A percentile compares a stretch with the other conserved stretches of the same genome.
phyloP scores from a whole-genome alignment of 768 basidiomycete genomes.

The Russula brevipes region DNA sequence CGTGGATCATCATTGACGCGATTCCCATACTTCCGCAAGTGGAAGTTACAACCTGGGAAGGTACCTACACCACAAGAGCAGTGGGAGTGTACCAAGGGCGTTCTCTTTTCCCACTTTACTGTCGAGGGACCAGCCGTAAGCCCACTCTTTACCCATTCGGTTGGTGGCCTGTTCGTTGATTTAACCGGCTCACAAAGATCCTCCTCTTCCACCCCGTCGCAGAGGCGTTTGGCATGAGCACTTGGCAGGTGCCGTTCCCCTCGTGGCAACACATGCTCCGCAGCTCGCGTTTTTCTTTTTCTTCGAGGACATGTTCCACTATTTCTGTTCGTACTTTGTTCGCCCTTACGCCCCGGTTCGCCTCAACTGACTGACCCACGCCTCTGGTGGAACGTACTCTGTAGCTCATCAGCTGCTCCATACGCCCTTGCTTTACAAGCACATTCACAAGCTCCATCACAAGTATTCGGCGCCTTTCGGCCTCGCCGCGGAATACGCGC shows the following conservation, averaged over 20 bases:
- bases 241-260: constrained; percentile 92
- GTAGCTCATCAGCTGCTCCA: constrained; percentile 87
- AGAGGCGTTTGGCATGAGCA: constrained; percentile 81
- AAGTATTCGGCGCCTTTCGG: constrained; percentile 97
- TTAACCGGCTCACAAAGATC: constrained; percentile 46
- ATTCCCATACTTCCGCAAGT: constrained; percentile 92
- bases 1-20: constrained; percentile 93
- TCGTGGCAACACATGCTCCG: constrained; percentile 56
- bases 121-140: constrained; percentile 85
- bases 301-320: constrained; percentile 96
- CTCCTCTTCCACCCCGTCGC: constrained; percentile 91
- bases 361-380: background rate
- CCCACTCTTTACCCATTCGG: constrained; percentile 14
- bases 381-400: background rate
- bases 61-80: constrained; percentile 76
- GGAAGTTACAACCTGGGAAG: constrained; percentile 90
- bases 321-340: constrained; percentile 50
- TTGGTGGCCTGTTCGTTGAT: background rate
- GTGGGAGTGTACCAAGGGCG: constrained; percentile 93
- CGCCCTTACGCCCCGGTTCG: background rate
- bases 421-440: constrained; percentile 75
- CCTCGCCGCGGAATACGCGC: constrained; percentile 95
- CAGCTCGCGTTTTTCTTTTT: constrained; percentile 89
- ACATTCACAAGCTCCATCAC: constrained; percentile 97
- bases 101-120: constrained; percentile 92